phyloP scores from a whole-genome alignment of 306 rosid genomes.

The Lotus japonicus region DNA sequence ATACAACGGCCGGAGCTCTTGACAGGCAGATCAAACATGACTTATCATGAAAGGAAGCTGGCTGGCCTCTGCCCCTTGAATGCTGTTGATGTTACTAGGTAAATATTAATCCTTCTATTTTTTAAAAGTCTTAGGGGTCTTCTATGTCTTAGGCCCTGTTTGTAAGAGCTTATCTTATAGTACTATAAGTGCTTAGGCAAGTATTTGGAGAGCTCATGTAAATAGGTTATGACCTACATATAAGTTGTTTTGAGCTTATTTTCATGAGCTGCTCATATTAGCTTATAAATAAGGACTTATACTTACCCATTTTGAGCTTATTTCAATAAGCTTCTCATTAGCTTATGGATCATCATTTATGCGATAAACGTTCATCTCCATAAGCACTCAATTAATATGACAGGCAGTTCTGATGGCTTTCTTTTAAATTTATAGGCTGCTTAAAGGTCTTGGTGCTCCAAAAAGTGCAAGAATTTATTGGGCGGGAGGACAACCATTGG shows the following conservation, averaged over 20 bases:
- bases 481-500: conserved; percentile 93
- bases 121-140: background rate
- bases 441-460: conserved; percentile 85
- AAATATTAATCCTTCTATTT: conserved; percentile 9
- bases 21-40: conserved; percentile 77
- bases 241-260: too few relatives aligned
- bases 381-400: background rate
- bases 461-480: conserved; percentile 66
- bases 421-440: conserved; percentile 48
- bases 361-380: too few relatives aligned
- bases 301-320: too few relatives aligned
- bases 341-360: too few relatives aligned
- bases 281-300: too few relatives aligned
- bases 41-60: conserved; percentile 81
- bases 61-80: conserved; percentile 94
- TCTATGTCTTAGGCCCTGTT: too few relatives aligned
- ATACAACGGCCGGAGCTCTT: conserved; percentile 65
- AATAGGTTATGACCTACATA: too few relatives aligned
- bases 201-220: too few relatives aligned
- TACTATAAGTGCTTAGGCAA: too few relatives aligned
- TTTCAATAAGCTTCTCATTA: too few relatives aligned
- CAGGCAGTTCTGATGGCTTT: background rate
- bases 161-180: too few relatives aligned
- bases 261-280: too few relatives aligned
- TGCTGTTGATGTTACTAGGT: conserved; percentile 86